Percentiles rank a stretch among this genome's conserved stretches.
Evolutionary conservation across 1,284 basidiomycete genomes (phyloP).

Genomic region (Boletus sp.): DNA sequence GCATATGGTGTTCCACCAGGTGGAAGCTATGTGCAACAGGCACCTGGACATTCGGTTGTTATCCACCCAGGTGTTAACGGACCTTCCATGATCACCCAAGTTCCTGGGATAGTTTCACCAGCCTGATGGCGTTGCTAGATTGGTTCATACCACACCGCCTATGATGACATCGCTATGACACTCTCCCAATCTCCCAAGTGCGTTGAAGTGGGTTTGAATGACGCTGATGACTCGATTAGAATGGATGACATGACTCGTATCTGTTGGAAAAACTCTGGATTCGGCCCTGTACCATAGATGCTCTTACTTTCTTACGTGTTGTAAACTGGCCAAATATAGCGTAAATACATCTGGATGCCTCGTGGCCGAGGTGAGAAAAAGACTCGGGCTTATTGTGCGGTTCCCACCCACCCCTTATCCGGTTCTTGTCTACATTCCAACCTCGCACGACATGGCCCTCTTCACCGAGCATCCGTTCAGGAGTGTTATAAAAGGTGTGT

Average conservation of each 20-base stretch:
- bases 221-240: slow-evolving; percentile 10
- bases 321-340: slow-evolving; percentile 1
- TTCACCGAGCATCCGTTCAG: slow-evolving; percentile 34
- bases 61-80: slow-evolving; percentile 66
- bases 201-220: not conserved
- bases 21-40: slow-evolving; percentile 39
- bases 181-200: not conserved
- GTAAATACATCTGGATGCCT: slow-evolving; percentile 21
- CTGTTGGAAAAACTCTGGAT: not conserved
- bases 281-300: slow-evolving; percentile 12
- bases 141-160: not conserved
- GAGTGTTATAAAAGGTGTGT: slow-evolving; percentile 31
- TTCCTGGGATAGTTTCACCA: slow-evolving; percentile 44
- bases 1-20: slow-evolving; percentile 25
- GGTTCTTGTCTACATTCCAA: slow-evolving; percentile 13
- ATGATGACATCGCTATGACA: not conserved
- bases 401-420: slow-evolving; percentile 30
- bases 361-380: slow-evolving; percentile 30
- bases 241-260: slow-evolving; percentile 11
- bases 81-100: slow-evolving; percentile 56
- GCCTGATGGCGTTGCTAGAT: slow-evolving; percentile 14
- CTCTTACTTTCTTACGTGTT: slow-evolving; percentile 17
- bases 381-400: slow-evolving; percentile 4
- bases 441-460: slow-evolving; percentile 27
- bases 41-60: slow-evolving; percentile 62